Conservation (phyloP, 352 stramenopile species). For the Globisporangium middletonii region DNA sequence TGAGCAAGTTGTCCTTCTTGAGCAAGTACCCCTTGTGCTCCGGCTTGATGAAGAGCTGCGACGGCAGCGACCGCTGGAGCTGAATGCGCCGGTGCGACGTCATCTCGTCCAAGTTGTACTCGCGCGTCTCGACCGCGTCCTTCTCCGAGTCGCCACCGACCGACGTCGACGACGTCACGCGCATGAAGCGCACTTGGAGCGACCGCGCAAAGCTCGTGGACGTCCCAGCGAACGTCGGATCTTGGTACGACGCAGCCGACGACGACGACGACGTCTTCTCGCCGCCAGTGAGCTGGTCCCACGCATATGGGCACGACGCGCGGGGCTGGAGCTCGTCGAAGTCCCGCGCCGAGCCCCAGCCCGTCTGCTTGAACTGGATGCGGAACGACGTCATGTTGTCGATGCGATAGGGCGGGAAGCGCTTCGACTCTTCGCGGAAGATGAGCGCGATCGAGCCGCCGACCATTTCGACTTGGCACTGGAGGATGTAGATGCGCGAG, state of each 20-base stretch:
- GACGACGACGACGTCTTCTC: conserved; percentile 60
- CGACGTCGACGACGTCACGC: conserved; percentile 70
- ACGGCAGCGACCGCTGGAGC: conserved; percentile 75
- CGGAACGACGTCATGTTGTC: conserved; percentile 90
- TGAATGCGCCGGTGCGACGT: conserved; percentile 73
- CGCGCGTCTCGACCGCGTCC: conserved; percentile 75
- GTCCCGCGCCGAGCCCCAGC: conserved; percentile 62
- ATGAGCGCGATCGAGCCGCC: conserved; percentile 80
- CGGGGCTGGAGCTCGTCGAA: conserved; percentile 74
- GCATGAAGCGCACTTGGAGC: conserved; percentile 86
- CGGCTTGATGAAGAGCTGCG: conserved; percentile 69
- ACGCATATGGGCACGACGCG: conserved; percentile 79
- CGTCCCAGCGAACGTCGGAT: conserved; percentile 52
- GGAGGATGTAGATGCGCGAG: conserved; percentile 83
- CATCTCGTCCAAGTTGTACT: conserved; percentile 89
- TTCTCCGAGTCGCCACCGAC: conserved; percentile 52
- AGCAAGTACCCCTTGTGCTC: conserved; percentile 77
- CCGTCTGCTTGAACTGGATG: conserved; percentile 81
- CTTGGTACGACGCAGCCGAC: conserved; percentile 49
- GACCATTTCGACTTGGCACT: conserved; percentile 84
- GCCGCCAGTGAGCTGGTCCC: conserved; percentile 71
- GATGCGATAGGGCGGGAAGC: conserved; percentile 87
- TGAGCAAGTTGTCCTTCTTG: conserved; percentile 87
- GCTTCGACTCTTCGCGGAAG: conserved; percentile 80
- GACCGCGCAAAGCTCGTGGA: conserved; percentile 57